Percentiles rank a stretch among this genome's conserved stretches.
These are phyloP conservation scores for Aureoboletus auriporus DNA, from an alignment of 768 basidiomycete species.

Conservation along the genomic window DNA sequence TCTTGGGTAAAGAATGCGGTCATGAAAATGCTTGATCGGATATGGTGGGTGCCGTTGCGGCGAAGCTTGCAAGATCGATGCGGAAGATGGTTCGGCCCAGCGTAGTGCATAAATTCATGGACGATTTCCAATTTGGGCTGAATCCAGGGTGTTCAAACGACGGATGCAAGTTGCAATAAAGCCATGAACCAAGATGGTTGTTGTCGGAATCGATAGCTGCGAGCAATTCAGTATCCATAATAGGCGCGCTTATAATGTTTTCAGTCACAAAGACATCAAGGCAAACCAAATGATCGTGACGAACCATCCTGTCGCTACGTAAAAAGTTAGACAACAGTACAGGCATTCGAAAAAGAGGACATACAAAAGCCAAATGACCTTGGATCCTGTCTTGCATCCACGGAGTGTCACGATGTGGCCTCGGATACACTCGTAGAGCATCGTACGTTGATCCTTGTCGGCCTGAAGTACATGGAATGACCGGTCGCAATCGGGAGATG, in stretches of 20 bases:
- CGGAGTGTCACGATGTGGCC: constrained; percentile 88
- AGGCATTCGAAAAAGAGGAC: constrained; percentile 12
- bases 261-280: constrained; percentile 12
- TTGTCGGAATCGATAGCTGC: constrained; percentile 11
- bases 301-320: constrained; percentile 57
- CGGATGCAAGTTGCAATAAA: constrained; percentile 23
- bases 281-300: constrained; percentile 4
- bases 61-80: constrained; percentile 29
- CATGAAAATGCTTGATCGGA: constrained; percentile 23
- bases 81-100: constrained; percentile 24
- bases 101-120: constrained; percentile 21
- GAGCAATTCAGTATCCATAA: constrained; percentile 47
- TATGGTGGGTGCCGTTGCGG: constrained; percentile 13
- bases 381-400: constrained; percentile 87
- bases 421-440: constrained; percentile 80
- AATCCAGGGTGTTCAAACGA: constrained; percentile 13
- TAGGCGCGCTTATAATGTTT: constrained; percentile 48
- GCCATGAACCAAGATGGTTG: constrained; percentile 27
- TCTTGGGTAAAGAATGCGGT: constrained; percentile 20
- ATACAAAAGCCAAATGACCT: constrained; percentile 87
- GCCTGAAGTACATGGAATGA: constrained; percentile 42
- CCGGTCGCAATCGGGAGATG: neutral
- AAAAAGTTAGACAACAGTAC: constrained; percentile 1
- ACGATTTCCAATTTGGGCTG: constrained; percentile 20
- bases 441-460: constrained; percentile 80